A percentile compares a stretch with the other conserved stretches of the same genome.
phyloP scores from a whole-genome alignment of 331 rosid species.

The Pyracantha coccinea region DNA sequence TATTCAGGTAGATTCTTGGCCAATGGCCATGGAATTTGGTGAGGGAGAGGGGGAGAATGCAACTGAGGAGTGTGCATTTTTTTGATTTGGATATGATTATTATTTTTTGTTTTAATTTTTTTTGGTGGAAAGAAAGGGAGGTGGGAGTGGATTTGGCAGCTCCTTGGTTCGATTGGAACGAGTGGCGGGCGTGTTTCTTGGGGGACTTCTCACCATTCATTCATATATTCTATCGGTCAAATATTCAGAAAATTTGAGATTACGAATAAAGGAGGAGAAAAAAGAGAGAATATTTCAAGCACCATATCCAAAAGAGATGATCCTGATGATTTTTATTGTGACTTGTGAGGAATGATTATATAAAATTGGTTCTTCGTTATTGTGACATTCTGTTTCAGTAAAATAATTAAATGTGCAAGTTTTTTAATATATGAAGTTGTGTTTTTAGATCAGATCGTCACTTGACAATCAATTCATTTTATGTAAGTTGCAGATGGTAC shows the following conservation, averaged over 20 bases:
- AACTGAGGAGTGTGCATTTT: constrained; percentile 29
- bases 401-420: background rate
- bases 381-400: background rate
- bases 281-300: background rate
- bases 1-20: constrained; percentile 43
- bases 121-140: constrained; percentile 12
- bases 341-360: background rate
- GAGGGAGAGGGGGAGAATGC: constrained; percentile 1
- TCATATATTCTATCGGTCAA: background rate
- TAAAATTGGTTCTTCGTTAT: background rate
- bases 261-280: too few species aligned
- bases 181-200: constrained; percentile 46
- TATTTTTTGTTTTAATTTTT: background rate
- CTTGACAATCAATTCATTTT: too few species aligned
- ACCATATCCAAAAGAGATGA: background rate
- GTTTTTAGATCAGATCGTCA: too few species aligned
- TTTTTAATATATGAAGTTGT: too few species aligned
- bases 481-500: too few species aligned
- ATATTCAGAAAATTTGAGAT: too few species aligned
- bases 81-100: background rate
- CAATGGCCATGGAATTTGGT: constrained; percentile 33
- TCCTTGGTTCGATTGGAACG: constrained; percentile 27
- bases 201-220: background rate
- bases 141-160: constrained; percentile 35
- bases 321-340: too few species aligned